Percentiles rank a stretch among this genome's conserved stretches.
These are phyloP conservation scores for Xylariaceae sp. DNA, from an alignment of 2,329 filamentous ascomycete genomes.

Conservation along the genomic window DNA sequence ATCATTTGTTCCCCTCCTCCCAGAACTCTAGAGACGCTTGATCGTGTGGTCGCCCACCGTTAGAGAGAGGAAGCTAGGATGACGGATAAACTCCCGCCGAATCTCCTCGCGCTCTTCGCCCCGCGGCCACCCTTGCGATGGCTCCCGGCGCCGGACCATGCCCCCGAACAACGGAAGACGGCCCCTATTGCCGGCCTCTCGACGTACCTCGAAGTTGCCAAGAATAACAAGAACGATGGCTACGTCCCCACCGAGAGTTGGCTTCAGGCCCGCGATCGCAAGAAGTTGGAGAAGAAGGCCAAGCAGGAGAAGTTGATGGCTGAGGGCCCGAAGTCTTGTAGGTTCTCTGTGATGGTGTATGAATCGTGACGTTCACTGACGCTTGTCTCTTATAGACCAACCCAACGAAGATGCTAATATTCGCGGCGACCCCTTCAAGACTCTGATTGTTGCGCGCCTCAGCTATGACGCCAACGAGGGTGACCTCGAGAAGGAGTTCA, in stretches of 20 bases:
- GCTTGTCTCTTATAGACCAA: conserved; percentile 52
- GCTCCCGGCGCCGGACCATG: conserved; percentile 74
- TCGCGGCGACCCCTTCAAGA: conserved; percentile 90
- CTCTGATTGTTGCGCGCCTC: conserved; percentile 83
- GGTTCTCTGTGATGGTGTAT: not conserved
- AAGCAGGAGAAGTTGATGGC: conserved; percentile 57
- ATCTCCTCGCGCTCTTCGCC: conserved; percentile 89
- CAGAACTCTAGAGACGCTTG: conserved; percentile 1
- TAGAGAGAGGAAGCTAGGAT: conserved; percentile 45
- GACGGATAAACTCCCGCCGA: conserved; percentile 94
- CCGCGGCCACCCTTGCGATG: conserved; percentile 88
- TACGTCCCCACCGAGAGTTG: conserved; percentile 87
- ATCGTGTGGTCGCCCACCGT: not conserved
- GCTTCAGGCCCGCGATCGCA: conserved; percentile 79
- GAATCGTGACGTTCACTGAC: not conserved
- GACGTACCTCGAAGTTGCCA: conserved; percentile 66
- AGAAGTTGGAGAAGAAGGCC: conserved; percentile 73
- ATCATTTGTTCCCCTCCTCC: conserved; percentile 1
- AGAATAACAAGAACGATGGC: conserved; percentile 71
- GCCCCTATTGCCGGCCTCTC: conserved; percentile 68
- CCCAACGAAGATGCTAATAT: conserved; percentile 82
- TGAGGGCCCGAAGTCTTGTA: conserved; percentile 62
- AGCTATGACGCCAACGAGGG: conserved; percentile 85
- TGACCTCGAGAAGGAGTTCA: conserved; percentile 90
- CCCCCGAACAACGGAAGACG: conserved; percentile 76